Evolutionary conservation across 345 rosid species (phyloP), one percentile per base, ranked within the genome.

Genomic region (Ricinus communis): DNA sequence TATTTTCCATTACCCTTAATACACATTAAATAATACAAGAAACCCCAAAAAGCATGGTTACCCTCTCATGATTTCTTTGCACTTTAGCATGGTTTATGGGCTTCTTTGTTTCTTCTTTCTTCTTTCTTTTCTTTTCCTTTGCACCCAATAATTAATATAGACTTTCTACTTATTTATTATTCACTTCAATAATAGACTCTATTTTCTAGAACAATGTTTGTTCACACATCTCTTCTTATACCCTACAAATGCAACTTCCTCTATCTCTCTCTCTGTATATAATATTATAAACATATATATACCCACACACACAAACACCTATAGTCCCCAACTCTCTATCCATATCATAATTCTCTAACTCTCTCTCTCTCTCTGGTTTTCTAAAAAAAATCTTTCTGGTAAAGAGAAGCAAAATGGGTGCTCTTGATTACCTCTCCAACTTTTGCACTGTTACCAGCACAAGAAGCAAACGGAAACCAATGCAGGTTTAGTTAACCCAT

Each of bases 371-470:
- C 61, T 68, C 57, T 58, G 12, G 62, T 50, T 28, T n/a, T 28
- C 38, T 33, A 33, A 6, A 2, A 3, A 46, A 30, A 54, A 59
- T 64, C 67, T 73, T 78, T 79, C 64, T 74, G 50, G 55, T 8
- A 63, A 84, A 69, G 64, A 74, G 65, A 79, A 55, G 40, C 70
- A 56, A 71, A 64, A 91, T 91, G 97, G 97, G 98, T 25, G 97
- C 95, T 68, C 89, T 94, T 68, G 90, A 94, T 81, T 90, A 88
- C 66, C 82, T 94, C 77, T 83, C 95, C 19, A 83, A 84, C 91
- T 91, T 94, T 76, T 94, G 96, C 74, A 83, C 84, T 24, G 87
- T 85, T 76, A 84, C 90, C 77, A 80, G 82, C 65, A 85, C 80
- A 76, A 87, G 89, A 79, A 81, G 83, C 85, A 91, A 87, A 78